Evolutionary conservation across 371 early-diverging fungal genomes (phyloP).

Genomic region (Nematocida homosporus): DNA sequence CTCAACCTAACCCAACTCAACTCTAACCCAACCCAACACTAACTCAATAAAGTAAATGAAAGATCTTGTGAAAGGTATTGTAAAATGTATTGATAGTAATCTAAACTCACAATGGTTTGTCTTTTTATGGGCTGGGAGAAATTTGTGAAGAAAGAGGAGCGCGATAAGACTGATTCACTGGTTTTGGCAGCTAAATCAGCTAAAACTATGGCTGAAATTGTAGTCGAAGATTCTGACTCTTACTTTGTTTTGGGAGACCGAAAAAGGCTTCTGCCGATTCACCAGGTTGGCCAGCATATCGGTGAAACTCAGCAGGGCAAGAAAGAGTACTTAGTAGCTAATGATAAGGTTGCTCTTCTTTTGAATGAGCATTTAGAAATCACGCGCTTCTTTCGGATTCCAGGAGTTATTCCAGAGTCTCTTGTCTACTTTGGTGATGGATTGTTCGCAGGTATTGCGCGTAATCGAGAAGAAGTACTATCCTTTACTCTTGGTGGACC

Average conservation of each 20-base stretch:
- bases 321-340: constrained; percentile 31
- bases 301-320: not conserved
- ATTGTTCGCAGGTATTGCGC: constrained; percentile 36
- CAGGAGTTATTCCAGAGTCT: constrained; percentile 16
- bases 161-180: not conserved
- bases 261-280: constrained; percentile 1
- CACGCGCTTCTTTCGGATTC: constrained; percentile 28
- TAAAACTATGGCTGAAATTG: not conserved
- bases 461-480: constrained; percentile 31
- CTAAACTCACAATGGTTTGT: not conserved
- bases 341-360: constrained; percentile 9
- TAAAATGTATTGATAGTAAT: not conserved
- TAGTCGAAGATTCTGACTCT: not conserved
- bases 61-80: too few species aligned
- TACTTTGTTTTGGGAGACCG: not conserved
- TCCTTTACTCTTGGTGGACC: constrained; percentile 46
- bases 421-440: constrained; percentile 11
- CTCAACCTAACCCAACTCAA: too few species aligned
- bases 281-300: not conserved
- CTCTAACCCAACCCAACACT: too few species aligned
- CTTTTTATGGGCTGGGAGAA: constrained; percentile 18
- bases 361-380: constrained; percentile 12
- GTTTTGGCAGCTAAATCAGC: not conserved
- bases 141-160: constrained; percentile 31
- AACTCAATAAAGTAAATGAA: too few species aligned